Evolutionary conservation across 257 asterid genomes (phyloP), one percentile per base, ranked within the genome.

Genomic region (Hygrophila difformis): DNA sequence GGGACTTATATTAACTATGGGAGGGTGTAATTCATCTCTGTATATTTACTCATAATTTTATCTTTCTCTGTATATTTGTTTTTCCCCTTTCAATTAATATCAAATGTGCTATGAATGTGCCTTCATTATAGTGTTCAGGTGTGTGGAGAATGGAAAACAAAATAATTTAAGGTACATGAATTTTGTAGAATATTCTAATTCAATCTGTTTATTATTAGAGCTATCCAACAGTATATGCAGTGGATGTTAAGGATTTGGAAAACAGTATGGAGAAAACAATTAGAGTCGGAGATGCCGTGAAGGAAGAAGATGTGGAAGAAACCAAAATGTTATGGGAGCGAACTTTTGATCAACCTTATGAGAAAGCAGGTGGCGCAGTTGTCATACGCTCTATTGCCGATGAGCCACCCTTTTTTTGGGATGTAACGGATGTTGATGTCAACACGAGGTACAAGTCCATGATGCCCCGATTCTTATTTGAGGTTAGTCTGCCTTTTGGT

Each of bases 181-280:
- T n/a, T n/a, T n/a, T n/a, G n/a, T n/a, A n/a, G n/a, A n/a, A n/a
- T n/a, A 10, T 55, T 6, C 31, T 38, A 43, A 60, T 56, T 74
- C 65, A 53, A 18, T 51, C 31, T 20, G 28, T 55, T 52, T 53
- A 23, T 52, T 53, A 23, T 53, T 53, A 88, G 97, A 84, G 97
- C 86, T 88, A 88, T 64, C 95, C 97, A 40, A 76, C 87, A 38
- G 69, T 62, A 58, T 88, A 88, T 65, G 74, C 76, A 31, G 53
- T 53, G 62, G 95, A 88, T 57, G 54, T 65, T 13, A 84, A 78
- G 55, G 95, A 66, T 65, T 51, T 84, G 47, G 95, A 74, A 65
- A 70, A 63, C 43, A 72, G 73, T 18, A 55, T 73, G 59, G 69
- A 53, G 56, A 81, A 77, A 63, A 76, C 81, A 28, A 68, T 51